Base-by-base conservation (phyloP, 352 stramenopile species). In the Phytophthora cryptogea region DNA sequence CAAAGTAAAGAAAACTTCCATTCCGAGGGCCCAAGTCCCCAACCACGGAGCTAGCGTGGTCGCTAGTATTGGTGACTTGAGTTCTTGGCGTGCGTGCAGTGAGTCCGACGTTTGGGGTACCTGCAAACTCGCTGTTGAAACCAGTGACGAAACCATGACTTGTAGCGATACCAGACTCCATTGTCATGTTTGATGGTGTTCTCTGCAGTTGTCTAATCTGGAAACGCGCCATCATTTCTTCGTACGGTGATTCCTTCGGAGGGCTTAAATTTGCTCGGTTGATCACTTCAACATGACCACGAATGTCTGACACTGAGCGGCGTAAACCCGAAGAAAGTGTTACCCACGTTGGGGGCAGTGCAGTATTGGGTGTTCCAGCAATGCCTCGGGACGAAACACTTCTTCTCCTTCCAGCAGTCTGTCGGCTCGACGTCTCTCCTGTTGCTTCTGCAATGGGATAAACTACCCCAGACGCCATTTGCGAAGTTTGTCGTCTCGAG, bases 221-320 rank as follows among this genome's bases (percentile, higher is more conserved):
- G 56, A 85, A 85, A 3, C 75, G 72, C 17, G 54, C 50, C 66
- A 85, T 76, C 72, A 85, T 82, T 52, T 85, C 72, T 1, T 70
- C 61, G 56, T 85, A 82, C 5, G 55, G 62, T 3, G 62, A 54
- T 28, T 70, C 62, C 5, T 26, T 65, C 42, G 55, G 23, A 1
- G 31, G 20, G 8, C 31, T 36, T 3, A 41, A 5, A 10, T 11
- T 35, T 9, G 16, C 5, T 13, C 36, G 32, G 17, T 54, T 55
- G 8, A 14, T 8, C 4, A 41, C 27, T 0, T 67, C 59, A 14
- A 20, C 14, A 4, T 55, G 49, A 0, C 40, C 50, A 6, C 45
- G 58, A 13, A 66, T 66, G 35, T 67, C 59, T 11, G 59, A 67
- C 26, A 62, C 59, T 0, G 52, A 67, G 2, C 58, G 59, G 26